Conservation (phyloP, 768 basidiomycete species). For the Podaxis sp. region DNA sequence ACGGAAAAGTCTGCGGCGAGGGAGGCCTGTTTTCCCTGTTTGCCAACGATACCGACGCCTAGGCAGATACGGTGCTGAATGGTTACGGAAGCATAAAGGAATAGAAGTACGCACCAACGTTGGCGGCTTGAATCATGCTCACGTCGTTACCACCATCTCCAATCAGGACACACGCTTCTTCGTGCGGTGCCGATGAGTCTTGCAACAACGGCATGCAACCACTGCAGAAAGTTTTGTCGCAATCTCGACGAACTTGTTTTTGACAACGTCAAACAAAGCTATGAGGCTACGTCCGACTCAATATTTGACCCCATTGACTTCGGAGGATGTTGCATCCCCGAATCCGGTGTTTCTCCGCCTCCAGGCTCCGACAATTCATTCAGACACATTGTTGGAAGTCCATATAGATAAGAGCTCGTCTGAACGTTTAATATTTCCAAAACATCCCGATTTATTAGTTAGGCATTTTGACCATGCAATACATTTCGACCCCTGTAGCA, state of each 20-base stretch:
- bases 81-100: neutral
- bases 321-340: too few relatives aligned
- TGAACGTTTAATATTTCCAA: too few relatives aligned
- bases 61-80: neutral
- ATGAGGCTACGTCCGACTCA: neutral
- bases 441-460: neutral
- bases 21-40: constrained; percentile 98
- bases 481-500: constrained; percentile 23
- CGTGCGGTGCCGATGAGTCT: constrained; percentile 87
- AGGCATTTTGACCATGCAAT: constrained; percentile 24
- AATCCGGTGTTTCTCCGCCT: neutral
- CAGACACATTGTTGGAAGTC: too few relatives aligned
- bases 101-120: constrained; percentile 73
- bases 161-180: constrained; percentile 98
- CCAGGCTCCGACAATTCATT: neutral
- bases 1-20: constrained; percentile 99
- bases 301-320: too few relatives aligned
- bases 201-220: constrained; percentile 96
- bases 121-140: constrained; percentile 99
- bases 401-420: too few relatives aligned
- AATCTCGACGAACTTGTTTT: constrained; percentile 93
- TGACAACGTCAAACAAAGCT: constrained; percentile 90
- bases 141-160: constrained; percentile 99
- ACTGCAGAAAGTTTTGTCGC: constrained; percentile 95
- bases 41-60: constrained; percentile 98